phyloP scores from a whole-genome alignment of 176 grass and related monocot species.

The sorghum (Sorghum bicolor) region Sorghum_bicolor_NCBIv3 NC_012873.2:7014501-7015000 shows the following conservation, averaged over 20 bases:
- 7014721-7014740: background rate
- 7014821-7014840: background rate
- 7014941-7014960: background rate
- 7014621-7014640: background rate
- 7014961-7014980: background rate
- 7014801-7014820: background rate
- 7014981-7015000: background rate
- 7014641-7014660: background rate
- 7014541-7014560: background rate
- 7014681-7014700: background rate
- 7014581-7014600: background rate
- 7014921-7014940: background rate
- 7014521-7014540: background rate
- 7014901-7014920: background rate
- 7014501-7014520: slow-evolving; percentile 26
- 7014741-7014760: background rate
- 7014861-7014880: background rate
- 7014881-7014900: background rate
- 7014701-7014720: background rate
- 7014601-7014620: background rate
- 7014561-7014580: background rate
- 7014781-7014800: background rate
- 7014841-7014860: background rate
- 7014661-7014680: background rate
- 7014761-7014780: background rate